Percentiles rank a stretch among this genome's conserved stretches.
Conservation (phyloP, 83 land plant species). For the Diphasiastrum complanatum region DNA sequence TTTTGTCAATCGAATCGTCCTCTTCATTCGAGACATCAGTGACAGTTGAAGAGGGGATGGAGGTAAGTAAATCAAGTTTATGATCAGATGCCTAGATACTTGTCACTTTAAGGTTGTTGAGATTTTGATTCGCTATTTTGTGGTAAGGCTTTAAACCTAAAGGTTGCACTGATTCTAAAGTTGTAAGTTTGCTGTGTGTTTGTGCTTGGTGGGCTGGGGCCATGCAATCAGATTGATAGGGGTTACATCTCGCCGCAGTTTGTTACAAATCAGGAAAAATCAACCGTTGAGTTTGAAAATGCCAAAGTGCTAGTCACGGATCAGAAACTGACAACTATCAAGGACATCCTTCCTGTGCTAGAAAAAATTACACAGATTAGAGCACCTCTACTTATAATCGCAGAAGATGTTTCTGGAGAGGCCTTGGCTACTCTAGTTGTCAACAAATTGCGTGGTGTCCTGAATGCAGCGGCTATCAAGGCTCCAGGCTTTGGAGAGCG, state of each 20-base stretch:
- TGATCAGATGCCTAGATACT: no score
- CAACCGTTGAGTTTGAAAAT: slow-evolving; percentile 82
- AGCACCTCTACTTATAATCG: slow-evolving; percentile 73
- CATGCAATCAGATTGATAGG: slow-evolving; percentile 89
- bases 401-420: slow-evolving; percentile 74
- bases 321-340: slow-evolving; percentile 53
- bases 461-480: slow-evolving; percentile 77
- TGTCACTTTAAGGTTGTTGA: no score
- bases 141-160: no score
- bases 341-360: slow-evolving; percentile 61
- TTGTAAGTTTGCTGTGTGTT: no score
- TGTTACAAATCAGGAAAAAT: slow-evolving; percentile 77
- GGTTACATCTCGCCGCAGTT: slow-evolving; percentile 86
- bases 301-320: slow-evolving; percentile 79
- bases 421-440: slow-evolving; percentile 67
- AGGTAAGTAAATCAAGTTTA: slow-evolving; percentile 40
- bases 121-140: no score
- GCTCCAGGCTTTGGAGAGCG: slow-evolving; percentile 83
- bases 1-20: slow-evolving; percentile 78
- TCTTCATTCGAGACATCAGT: slow-evolving; percentile 72
- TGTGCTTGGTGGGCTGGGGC: no score
- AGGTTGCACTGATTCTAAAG: no score
- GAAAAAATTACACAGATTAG: slow-evolving; percentile 72
- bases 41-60: slow-evolving; percentile 91
- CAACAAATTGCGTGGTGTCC: slow-evolving; percentile 60